Percentiles rank a stretch among this genome's conserved stretches.
Evolutionary conservation across 2,329 filamentous ascomycete species (phyloP).

Genomic region (Cytospora leucostoma): DNA sequence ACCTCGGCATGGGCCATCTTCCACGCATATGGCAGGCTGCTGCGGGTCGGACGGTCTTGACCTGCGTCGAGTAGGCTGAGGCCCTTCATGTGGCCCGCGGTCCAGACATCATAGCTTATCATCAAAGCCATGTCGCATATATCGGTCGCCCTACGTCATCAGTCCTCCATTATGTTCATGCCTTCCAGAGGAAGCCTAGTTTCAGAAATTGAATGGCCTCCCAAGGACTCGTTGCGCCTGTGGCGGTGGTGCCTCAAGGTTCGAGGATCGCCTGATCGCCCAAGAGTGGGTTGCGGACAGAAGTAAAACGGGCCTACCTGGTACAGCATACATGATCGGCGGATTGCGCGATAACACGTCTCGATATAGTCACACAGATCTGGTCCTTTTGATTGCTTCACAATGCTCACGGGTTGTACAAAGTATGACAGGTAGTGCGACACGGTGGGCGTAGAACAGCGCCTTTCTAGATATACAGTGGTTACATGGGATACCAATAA

Average conservation of each 20-base stretch:
- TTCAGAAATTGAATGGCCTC: background rate
- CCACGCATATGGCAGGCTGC: background rate
- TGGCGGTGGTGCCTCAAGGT: background rate
- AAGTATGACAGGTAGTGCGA: background rate
- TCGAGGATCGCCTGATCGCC: too few species aligned
- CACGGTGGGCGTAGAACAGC: background rate
- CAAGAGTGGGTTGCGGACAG: background rate
- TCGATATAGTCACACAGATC: background rate
- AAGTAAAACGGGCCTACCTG: background rate
- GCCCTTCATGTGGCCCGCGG: background rate
- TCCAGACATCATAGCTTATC: background rate
- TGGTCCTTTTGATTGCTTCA: too few species aligned
- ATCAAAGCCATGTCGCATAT: background rate
- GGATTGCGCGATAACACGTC: background rate
- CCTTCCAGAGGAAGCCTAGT: background rate
- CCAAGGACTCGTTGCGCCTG: background rate
- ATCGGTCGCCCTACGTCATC: background rate
- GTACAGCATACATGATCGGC: conserved; percentile 3
- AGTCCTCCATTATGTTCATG: background rate
- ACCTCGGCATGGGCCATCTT: background rate
- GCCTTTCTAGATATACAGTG: background rate
- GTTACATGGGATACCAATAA: background rate
- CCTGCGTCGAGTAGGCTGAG: background rate
- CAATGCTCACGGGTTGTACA: background rate
- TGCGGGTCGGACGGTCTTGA: background rate